Evolutionary conservation across 2,329 filamentous ascomycete genomes (phyloP).

Genomic region (Sclerotinia nivalis): DNA sequence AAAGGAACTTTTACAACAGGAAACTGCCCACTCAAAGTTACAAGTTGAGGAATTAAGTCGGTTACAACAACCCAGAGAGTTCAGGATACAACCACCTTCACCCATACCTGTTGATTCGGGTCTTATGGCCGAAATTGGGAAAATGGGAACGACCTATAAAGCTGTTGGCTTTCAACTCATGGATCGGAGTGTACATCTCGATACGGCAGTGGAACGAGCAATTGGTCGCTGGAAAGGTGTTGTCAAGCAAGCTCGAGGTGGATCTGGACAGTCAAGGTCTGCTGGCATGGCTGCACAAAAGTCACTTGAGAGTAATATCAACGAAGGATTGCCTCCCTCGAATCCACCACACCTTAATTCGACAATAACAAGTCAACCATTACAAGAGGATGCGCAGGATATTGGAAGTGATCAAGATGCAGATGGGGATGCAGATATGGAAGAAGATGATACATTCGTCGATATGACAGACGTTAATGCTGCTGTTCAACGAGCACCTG

Average conservation of each 20-base stretch:
- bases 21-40: slow-evolving; percentile 56
- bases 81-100: slow-evolving; percentile 53
- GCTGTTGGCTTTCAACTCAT: slow-evolving; percentile 51
- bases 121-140: slow-evolving; percentile 50
- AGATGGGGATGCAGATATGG: slow-evolving; percentile 48
- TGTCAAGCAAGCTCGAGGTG: slow-evolving; percentile 52
- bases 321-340: slow-evolving; percentile 18
- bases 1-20: slow-evolving; percentile 50
- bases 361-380: slow-evolving; percentile 8
- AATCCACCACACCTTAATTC: slow-evolving; percentile 18
- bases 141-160: slow-evolving; percentile 47
- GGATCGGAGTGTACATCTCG: slow-evolving; percentile 55
- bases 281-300: slow-evolving; percentile 55
- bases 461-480: slow-evolving; percentile 45
- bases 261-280: slow-evolving; percentile 28
- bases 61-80: slow-evolving; percentile 61
- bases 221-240: slow-evolving; percentile 65
- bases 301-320: slow-evolving; percentile 42
- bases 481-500: slow-evolving; percentile 28
- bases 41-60: slow-evolving; percentile 62
- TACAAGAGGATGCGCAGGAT: slow-evolving; percentile 22
- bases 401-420: slow-evolving; percentile 35
- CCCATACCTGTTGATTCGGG: slow-evolving; percentile 55
- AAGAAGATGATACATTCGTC: slow-evolving; percentile 56
- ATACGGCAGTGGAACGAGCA: slow-evolving; percentile 52